phyloP scores from a whole-genome alignment of 768 basidiomycete species.

The Lentinus brumalis region DNA sequence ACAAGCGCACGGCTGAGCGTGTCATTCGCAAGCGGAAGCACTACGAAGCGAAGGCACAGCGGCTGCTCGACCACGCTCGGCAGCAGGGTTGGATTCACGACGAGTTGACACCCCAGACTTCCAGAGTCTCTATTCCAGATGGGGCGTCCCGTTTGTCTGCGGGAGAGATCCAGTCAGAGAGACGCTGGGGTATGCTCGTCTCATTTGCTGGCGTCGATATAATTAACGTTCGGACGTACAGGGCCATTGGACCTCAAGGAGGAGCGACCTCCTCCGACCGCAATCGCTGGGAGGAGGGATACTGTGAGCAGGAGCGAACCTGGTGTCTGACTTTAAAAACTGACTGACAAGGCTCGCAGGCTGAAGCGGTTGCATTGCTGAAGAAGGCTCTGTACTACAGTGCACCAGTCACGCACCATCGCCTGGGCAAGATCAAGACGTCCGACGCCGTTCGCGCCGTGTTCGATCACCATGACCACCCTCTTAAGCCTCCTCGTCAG shows the following conservation, averaged over 20 bases:
- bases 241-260: constrained; percentile 62
- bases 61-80: constrained; percentile 46
- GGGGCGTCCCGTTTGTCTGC: constrained; percentile 13
- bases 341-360: constrained; percentile 33
- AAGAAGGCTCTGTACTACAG: constrained; percentile 59
- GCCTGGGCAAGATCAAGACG: constrained; percentile 48
- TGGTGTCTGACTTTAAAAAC: not conserved
- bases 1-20: constrained; percentile 40
- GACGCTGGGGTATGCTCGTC: constrained; percentile 27
- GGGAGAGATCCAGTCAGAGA: constrained; percentile 22
- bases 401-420: constrained; percentile 54
- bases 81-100: constrained; percentile 45
- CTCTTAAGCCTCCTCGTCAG: constrained; percentile 48
- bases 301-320: constrained; percentile 44
- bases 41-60: constrained; percentile 47
- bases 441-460: constrained; percentile 49
- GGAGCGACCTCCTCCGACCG: constrained; percentile 70
- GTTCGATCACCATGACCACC: constrained; percentile 52
- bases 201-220: not conserved
- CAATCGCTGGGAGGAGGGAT: constrained; percentile 71
- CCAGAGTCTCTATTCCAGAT: constrained; percentile 3
- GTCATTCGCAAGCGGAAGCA: constrained; percentile 47
- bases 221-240: constrained; percentile 35
- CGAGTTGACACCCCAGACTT: constrained; percentile 9
- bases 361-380: constrained; percentile 54